A percentile compares a stretch with the other conserved stretches of the same genome.
These are phyloP conservation scores for Aphanomyces invadans DNA, from an alignment of 352 stramenopile genomes.

Conservation along the genomic window DNA sequence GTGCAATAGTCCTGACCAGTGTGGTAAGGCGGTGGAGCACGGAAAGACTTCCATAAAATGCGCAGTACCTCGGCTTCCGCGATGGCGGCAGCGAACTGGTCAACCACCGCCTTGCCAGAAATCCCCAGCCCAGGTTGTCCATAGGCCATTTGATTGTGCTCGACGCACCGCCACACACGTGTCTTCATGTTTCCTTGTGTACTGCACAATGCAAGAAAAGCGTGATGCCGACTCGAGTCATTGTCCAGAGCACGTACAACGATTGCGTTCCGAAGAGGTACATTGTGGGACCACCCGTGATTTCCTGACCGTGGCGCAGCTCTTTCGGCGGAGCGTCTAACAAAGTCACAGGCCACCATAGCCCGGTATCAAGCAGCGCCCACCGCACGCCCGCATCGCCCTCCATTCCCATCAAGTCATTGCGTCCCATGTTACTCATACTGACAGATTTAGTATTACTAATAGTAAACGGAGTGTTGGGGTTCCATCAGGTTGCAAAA, in stretches of 20 bases:
- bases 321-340: not conserved
- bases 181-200: not conserved
- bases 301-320: not conserved
- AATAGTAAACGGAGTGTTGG: too few species aligned
- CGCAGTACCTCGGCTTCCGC: not conserved
- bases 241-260: not conserved
- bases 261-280: not conserved
- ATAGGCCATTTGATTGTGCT: not conserved
- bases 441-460: too few species aligned
- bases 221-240: not conserved
- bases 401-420: too few species aligned
- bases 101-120: not conserved
- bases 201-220: not conserved
- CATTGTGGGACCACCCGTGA: not conserved
- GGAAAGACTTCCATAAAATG: not conserved
- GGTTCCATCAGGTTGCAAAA: too few species aligned
- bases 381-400: not conserved
- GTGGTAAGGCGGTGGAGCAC: too few species aligned
- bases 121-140: not conserved
- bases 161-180: not conserved
- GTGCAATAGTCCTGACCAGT: too few species aligned
- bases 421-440: too few species aligned
- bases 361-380: not conserved
- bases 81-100: not conserved
- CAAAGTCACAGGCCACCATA: not conserved